phyloP scores from a whole-genome alignment of 495 filamentous ascomycete species.

The Annulohypoxylon nitens region DNA sequence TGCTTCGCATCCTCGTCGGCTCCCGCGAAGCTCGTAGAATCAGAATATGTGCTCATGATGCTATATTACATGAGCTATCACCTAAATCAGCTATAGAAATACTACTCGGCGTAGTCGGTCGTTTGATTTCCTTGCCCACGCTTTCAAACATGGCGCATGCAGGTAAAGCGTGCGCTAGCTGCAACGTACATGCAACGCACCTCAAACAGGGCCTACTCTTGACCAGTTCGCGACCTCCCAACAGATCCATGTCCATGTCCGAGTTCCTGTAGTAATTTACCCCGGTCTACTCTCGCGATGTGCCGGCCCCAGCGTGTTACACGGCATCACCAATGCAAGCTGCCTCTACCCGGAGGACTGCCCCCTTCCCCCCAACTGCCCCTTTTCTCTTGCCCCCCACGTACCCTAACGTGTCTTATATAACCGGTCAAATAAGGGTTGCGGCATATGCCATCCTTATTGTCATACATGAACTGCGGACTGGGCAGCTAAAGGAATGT shows the following conservation, averaged over 20 bases:
- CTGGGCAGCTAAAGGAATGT: conserved; percentile 6
- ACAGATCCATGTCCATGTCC: conserved; percentile 4
- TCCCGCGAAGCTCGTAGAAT: not conserved
- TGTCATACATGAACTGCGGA: conserved; percentile 22
- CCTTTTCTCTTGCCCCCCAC: conserved; percentile 28
- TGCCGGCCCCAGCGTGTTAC: conserved; percentile 28
- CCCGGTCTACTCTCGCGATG: conserved; percentile 20
- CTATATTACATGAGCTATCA: conserved; percentile 39
- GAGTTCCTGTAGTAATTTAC: conserved; percentile 2
- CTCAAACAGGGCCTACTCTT: conserved; percentile 20
- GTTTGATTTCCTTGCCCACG: conserved; percentile 8
- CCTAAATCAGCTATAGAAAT: conserved; percentile 14
- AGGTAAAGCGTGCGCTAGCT: conserved; percentile 31
- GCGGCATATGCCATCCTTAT: conserved; percentile 28
- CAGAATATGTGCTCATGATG: conserved; percentile 42
- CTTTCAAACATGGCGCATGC: conserved; percentile 30
- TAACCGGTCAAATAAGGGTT: conserved; percentile 14
- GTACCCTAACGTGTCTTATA: conserved; percentile 21
- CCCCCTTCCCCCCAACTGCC: not conserved
- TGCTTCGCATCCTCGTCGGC: not conserved
- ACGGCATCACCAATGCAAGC: conserved; percentile 21
- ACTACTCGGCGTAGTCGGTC: conserved; percentile 14
- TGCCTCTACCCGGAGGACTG: conserved; percentile 32
- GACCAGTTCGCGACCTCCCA: not conserved
- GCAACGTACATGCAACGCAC: conserved; percentile 26